Conservation (phyloP, 2,329 filamentous ascomycete species). For the Colletotrichum costaricense region DNA sequence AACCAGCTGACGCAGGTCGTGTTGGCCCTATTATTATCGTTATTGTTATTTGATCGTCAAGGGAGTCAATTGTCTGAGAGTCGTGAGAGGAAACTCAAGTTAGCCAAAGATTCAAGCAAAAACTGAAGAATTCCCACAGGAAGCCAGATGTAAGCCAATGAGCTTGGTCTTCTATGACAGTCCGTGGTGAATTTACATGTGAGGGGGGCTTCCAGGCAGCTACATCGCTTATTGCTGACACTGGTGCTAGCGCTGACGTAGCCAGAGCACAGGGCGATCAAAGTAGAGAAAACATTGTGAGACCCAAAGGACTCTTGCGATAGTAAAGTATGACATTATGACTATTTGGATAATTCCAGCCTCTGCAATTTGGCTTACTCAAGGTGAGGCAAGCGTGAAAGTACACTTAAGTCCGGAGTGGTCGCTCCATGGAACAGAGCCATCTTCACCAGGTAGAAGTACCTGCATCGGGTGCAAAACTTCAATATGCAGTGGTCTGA, state of each 20-base stretch:
- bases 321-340: too few species aligned
- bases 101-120: too few species aligned
- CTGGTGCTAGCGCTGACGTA: neutral
- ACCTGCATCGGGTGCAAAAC: conserved; percentile 36
- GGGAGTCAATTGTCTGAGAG: too few species aligned
- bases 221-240: neutral
- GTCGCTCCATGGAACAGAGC: conserved; percentile 18
- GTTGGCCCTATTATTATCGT: too few species aligned
- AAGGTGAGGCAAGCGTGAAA: neutral
- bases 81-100: too few species aligned
- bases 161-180: neutral
- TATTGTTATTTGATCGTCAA: too few species aligned
- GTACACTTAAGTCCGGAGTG: conserved; percentile 22
- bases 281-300: too few species aligned
- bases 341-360: neutral
- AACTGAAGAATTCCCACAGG: neutral
- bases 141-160: neutral
- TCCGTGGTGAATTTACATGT: neutral
- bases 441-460: neutral
- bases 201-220: neutral
- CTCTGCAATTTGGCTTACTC: neutral
- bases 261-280: neutral
- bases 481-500: conserved; percentile 39
- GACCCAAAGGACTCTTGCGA: too few species aligned
- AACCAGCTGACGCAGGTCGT: too few species aligned